Base-by-base conservation (phyloP, 2,329 filamentous ascomycete species). In the Diaporthe sp. region DNA sequence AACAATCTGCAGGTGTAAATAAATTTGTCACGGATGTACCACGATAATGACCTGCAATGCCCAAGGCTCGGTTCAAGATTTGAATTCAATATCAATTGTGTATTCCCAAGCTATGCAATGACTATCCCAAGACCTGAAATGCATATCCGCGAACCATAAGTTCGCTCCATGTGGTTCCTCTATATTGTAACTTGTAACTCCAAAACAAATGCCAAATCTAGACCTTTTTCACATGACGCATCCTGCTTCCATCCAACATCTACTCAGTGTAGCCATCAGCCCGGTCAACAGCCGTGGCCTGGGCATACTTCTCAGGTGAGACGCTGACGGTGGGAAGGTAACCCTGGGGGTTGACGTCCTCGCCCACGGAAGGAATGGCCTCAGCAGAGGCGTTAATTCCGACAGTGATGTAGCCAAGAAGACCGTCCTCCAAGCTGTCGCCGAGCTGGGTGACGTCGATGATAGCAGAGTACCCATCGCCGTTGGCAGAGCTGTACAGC, bases 371-470 rank as follows among this genome's bases (percentile, higher is more conserved):
- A 4, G 68, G 38, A 30, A 71, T 55, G 1, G 50, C 68, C 19
- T 83, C 79, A 40, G 82, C 79, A 7, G 82, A 82, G 5, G 81
- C 71, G 77, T 88, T 84, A 61, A 90, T 84, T 10, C 85, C 88
- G 61, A 89, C 79, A 1, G 84, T 84, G 76, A 89, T 85, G 87
- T 88, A 90, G 42, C 83, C 86, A 67, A 90, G 82, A 47, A 90
- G 77, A 38, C 89, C 88, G 70, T 89, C 88, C 2, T 80, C 77
- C 2, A 87, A 79, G 52, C 82, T 81, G 50, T 90, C 86, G 28
- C 89, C 89, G 4, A 92, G 84, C 50, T 87, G 83, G n/a, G 88
- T 86, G 78, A 91, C 91, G 78, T 91, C 85, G 72, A 90, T 81
- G 78, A 91, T 84, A 0, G 90, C 90, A 71, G 78, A 22, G 74